A percentile compares a stretch with the other conserved stretches of the same genome.
Conservation (phyloP, 305 asterid genomes). For the Fraxinus floribunda region DNA sequence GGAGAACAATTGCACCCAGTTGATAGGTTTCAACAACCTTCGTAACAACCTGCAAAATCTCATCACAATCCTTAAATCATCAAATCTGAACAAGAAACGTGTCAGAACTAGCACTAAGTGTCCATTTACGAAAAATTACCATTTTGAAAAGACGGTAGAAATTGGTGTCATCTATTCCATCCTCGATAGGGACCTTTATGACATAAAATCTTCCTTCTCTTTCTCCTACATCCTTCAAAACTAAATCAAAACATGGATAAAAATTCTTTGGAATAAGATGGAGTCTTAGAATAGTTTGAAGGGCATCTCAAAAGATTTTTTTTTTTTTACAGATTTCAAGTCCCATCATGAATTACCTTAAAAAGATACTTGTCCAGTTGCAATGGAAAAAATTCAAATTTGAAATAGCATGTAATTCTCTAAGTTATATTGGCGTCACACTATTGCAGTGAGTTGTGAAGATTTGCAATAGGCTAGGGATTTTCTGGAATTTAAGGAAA, state of each 20-base stretch:
- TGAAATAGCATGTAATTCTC: background rate
- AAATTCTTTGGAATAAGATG: slow-evolving; percentile 19
- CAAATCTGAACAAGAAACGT: background rate
- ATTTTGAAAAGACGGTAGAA: slow-evolving; percentile 83
- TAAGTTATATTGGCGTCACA: background rate
- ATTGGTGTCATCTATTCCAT: slow-evolving; percentile 91
- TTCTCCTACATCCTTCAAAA: slow-evolving; percentile 89
- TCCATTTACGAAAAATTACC: slow-evolving; percentile 40
- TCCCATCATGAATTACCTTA: background rate
- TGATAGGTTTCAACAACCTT: slow-evolving; percentile 86
- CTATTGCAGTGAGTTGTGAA: background rate
- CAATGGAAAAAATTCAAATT: background rate
- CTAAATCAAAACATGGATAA: slow-evolving; percentile 24
- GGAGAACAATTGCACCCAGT: slow-evolving; percentile 97
- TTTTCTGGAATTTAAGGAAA: too few relatives aligned
- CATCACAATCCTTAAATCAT: slow-evolving; percentile 26
- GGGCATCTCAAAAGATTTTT: background rate
- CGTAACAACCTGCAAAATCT: slow-evolving; percentile 62
- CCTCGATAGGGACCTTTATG: slow-evolving; percentile 91
- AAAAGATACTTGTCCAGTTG: background rate
- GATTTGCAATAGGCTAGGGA: too few relatives aligned
- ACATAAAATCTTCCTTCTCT: slow-evolving; percentile 91
- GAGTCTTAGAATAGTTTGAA: slow-evolving; percentile 9
- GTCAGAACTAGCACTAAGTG: background rate
- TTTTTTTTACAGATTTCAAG: background rate